Base-by-base conservation (phyloP, 1,284 basidiomycete genomes). In the Chiua sp. region DNA sequence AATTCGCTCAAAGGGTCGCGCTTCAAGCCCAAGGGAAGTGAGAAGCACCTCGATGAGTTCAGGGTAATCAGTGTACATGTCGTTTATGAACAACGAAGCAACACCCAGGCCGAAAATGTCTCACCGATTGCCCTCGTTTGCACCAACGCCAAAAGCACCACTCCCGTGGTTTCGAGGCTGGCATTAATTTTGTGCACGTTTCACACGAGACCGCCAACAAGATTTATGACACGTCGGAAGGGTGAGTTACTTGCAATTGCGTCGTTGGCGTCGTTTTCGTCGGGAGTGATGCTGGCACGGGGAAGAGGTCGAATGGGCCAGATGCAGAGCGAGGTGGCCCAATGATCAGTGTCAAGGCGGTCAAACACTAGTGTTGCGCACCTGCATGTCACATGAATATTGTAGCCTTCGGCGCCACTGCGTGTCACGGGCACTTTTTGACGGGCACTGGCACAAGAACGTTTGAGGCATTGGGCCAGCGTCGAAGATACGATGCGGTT, bases 1-100 rank as follows among this genome's bases (percentile, higher is more conserved):
- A 37, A 98, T 72, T 32, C 72, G 70, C 68, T 95, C 92, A 28
- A 98, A 77, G 49, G 96, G 77, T 42, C 79, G 78, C 39, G 93
- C 77, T 78, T 98, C 96, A 63, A 86, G 80, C 57, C 95, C 80
- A 35, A 96, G 78, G 68, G 94, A 98, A 49, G 76, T 77, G n/a
- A 92, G 89, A 22, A 97, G 77, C 47, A 83, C 80, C 52, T 89
- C 84, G 81, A 98, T 89, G 48, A 91, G 82, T 72, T 90, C 85
- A 1, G 92, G 88, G 68, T 95, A 93, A 61, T 82, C 76, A n/a
- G 94, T 78, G 66, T 93, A 92, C 67, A 88, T 86, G 69, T 83
- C 81, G 33, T 77, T 7, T 13, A 16, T 60, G 30, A 61, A 39
- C 6, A 46, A 55, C 15, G 39, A 46, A 46, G 7, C 16, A 48